phyloP scores from a whole-genome alignment of 108 stramenopile species.

The Asterionellopsis glacialis region DNA sequence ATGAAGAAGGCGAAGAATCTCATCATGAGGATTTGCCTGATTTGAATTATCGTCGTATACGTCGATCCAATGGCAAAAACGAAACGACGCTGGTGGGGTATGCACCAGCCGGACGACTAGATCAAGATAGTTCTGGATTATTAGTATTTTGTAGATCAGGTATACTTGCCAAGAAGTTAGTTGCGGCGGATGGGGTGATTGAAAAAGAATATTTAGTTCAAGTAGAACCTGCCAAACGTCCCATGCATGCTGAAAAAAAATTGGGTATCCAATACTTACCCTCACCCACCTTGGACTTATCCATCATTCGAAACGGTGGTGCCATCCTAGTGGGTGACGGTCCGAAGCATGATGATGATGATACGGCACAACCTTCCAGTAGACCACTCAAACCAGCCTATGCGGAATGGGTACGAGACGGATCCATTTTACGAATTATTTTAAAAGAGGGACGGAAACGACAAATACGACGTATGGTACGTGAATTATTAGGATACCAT shows the following conservation, averaged over 20 bases:
- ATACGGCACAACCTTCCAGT: too few relatives aligned
- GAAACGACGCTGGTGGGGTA: slow-evolving; percentile 29
- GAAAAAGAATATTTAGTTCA: slow-evolving; percentile 79
- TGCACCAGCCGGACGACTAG: slow-evolving; percentile 70
- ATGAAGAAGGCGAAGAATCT: not conserved
- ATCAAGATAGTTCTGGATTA: slow-evolving; percentile 64
- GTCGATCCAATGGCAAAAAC: not conserved
- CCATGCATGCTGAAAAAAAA: slow-evolving; percentile 32
- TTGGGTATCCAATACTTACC: slow-evolving; percentile 31
- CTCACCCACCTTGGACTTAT: slow-evolving; percentile 32
- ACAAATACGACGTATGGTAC: slow-evolving; percentile 76
- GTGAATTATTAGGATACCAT: slow-evolving; percentile 63
- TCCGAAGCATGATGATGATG: too few relatives aligned
- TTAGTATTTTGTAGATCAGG: slow-evolving; percentile 69
- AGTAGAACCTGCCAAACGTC: slow-evolving; percentile 36
- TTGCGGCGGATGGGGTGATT: slow-evolving; percentile 34
- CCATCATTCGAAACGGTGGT: slow-evolving; percentile 33
- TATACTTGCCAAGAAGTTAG: slow-evolving; percentile 55
- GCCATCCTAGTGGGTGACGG: slow-evolving; percentile 28
- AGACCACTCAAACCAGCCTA: slow-evolving; percentile 44
- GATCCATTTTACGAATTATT: slow-evolving; percentile 43
- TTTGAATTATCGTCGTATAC: too few relatives aligned
- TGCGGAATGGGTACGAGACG: slow-evolving; percentile 48
- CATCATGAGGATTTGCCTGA: not conserved
- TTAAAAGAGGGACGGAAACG: slow-evolving; percentile 70